A percentile compares a stretch with the other conserved stretches of the same genome.
Conservation (phyloP, 257 asterid species). For the Haberlea rhodopensis region DNA sequence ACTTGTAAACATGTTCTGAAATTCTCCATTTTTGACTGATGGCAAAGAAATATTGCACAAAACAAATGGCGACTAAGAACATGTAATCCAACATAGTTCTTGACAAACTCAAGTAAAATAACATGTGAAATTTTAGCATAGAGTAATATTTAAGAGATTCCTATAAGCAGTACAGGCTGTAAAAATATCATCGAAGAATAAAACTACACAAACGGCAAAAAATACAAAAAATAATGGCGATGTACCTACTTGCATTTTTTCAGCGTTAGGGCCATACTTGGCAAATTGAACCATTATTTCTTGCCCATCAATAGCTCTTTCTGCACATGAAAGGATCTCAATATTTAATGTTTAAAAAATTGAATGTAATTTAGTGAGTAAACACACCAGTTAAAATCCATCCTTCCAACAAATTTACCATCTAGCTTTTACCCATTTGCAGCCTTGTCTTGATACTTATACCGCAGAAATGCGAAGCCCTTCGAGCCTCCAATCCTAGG, state of each 20-base stretch:
- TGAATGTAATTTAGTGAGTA: not conserved
- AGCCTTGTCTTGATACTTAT: constrained; percentile 96
- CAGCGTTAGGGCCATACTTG: constrained; percentile 96
- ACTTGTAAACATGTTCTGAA: constrained; percentile 62
- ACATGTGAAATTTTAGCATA: not conserved
- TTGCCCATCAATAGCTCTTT: constrained; percentile 90
- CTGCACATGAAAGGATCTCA: constrained; percentile 38
- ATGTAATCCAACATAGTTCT: not conserved
- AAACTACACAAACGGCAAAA: not conserved
- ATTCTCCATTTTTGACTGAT: constrained; percentile 77
- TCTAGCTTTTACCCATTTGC: constrained; percentile 88
- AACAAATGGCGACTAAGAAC: not conserved
- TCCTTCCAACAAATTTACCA: constrained; percentile 43
- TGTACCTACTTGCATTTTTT: constrained; percentile 61
- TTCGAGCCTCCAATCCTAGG: constrained; percentile 98
- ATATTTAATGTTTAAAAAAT: not conserved
- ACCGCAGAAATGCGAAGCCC: constrained; percentile 95
- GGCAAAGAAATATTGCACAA: constrained; percentile 12
- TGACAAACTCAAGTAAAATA: not conserved
- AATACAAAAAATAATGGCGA: not conserved
- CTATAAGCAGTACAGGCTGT: not conserved
- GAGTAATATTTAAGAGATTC: not conserved
- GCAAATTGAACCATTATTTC: constrained; percentile 99
- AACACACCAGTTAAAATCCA: not conserved
- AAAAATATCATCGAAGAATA: not conserved